These are phyloP conservation scores for Cercospora zeae-maydis DNA, from an alignment of 2,329 filamentous ascomycete species.

Conservation along the genomic window DNA sequence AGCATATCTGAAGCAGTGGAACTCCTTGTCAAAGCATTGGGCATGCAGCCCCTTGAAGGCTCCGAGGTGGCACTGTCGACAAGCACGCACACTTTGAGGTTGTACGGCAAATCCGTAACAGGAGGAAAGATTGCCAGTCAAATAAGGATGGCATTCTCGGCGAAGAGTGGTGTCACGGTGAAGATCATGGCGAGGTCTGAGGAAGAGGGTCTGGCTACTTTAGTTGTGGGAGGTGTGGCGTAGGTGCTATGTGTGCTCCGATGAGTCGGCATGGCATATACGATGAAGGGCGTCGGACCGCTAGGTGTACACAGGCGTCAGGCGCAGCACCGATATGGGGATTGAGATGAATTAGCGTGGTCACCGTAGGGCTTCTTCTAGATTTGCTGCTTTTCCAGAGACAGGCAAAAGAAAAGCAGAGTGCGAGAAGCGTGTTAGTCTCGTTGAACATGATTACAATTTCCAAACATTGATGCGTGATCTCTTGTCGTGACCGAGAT, in stretches of 20 bases:
- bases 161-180: conserved; percentile 89
- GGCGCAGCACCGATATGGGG: not conserved
- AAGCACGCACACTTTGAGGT: conserved; percentile 89
- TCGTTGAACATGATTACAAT: not conserved
- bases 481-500: not conserved
- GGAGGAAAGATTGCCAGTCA: conserved; percentile 84
- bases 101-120: conserved; percentile 90
- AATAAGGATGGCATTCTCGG: conserved; percentile 89
- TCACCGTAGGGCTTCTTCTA: not conserved
- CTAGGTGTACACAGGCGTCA: conserved; percentile 1
- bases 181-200: conserved; percentile 92
- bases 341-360: not conserved
- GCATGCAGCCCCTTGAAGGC: conserved; percentile 88
- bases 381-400: not conserved
- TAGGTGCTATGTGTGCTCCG: conserved; percentile 43
- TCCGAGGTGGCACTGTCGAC: conserved; percentile 85
- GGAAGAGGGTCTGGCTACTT: conserved; percentile 81
- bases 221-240: conserved; percentile 80
- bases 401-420: conserved; percentile 1
- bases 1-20: conserved; percentile 95
- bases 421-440: not conserved
- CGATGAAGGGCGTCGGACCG: not conserved
- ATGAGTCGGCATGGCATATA: not conserved
- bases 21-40: conserved; percentile 78
- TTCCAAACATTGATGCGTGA: not conserved